phyloP scores from a whole-genome alignment of 805 yeast species.

The Wickerhamomyces kurtzmanii region DNA sequence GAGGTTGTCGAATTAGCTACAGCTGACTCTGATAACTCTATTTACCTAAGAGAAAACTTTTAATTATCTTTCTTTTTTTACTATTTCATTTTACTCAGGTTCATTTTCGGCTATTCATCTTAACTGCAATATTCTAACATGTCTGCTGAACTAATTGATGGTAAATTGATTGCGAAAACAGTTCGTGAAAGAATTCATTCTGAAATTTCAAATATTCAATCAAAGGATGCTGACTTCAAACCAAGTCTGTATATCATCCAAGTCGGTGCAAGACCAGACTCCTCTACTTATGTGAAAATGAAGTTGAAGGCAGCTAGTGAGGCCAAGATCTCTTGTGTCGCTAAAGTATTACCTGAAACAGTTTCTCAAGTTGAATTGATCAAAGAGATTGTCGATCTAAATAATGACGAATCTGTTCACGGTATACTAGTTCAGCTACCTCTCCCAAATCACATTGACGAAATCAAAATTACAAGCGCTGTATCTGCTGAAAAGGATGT shows the following conservation, averaged over 20 bases:
- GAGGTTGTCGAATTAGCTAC: too few species aligned
- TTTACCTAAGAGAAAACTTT: too few species aligned
- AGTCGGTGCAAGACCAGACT: constrained; percentile 86
- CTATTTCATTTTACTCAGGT: too few species aligned
- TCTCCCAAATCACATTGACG: constrained; percentile 71
- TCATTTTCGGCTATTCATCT: too few species aligned
- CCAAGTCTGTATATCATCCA: constrained; percentile 82
- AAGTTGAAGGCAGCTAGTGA: constrained; percentile 84
- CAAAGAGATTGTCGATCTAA: constrained; percentile 49
- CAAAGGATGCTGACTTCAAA: constrained; percentile 37
- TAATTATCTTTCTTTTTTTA: too few species aligned
- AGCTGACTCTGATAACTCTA: too few species aligned
- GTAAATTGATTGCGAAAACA: constrained; percentile 43
- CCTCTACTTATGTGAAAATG: constrained; percentile 85
- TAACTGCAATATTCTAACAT: too few species aligned
- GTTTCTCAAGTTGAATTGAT: constrained; percentile 53
- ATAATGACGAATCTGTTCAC: constrained; percentile 67
- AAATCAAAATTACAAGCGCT: constrained; percentile 67
- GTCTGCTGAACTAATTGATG: constrained; percentile 39
- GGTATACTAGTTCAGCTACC: constrained; percentile 91
- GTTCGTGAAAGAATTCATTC: constrained; percentile 42
- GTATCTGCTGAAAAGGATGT: constrained; percentile 85
- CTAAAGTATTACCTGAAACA: constrained; percentile 54
- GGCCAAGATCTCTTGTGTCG: constrained; percentile 63
- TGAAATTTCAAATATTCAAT: constrained; percentile 37